phyloP scores from a whole-genome alignment of 441 rosid species.

The Pelargonium myrrhifolium region DNA sequence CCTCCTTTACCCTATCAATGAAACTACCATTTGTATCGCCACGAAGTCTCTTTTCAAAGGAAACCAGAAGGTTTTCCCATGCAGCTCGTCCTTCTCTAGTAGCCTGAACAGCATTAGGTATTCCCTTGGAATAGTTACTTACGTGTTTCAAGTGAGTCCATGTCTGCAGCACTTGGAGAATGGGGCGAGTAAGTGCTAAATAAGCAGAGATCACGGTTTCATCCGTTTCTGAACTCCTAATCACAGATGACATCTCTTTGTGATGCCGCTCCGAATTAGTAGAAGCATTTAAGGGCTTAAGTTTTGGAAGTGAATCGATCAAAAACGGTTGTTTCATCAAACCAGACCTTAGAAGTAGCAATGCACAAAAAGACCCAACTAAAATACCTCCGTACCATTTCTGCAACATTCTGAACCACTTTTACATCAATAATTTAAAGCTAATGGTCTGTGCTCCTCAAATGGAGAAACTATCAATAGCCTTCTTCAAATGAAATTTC shows the following conservation, averaged over 20 bases:
- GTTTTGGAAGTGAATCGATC: conserved; percentile 13
- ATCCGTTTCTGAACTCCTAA: conserved; percentile 17
- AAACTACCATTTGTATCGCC: conserved; percentile 20
- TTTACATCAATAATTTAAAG: not conserved
- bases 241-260: conserved; percentile 13
- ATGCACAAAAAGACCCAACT: conserved; percentile 22
- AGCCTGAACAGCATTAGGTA: conserved; percentile 30
- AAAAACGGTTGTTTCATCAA: conserved; percentile 18
- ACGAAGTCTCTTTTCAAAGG: conserved; percentile 24
- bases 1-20: conserved; percentile 17
- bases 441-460: not conserved
- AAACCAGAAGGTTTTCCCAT: conserved; percentile 28
- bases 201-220: conserved; percentile 21
- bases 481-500: too few species aligned
- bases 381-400: conserved; percentile 25
- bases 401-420: conserved; percentile 24
- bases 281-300: conserved; percentile 16
- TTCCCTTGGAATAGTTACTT: conserved; percentile 19
- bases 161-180: conserved; percentile 21
- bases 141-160: conserved; percentile 26
- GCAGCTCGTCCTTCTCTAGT: conserved; percentile 27
- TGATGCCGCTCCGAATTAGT: conserved; percentile 22
- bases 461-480: not conserved
- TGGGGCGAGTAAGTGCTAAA: conserved; percentile 18
- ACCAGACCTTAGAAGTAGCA: conserved; percentile 24